These are phyloP conservation scores for Podospora didyma DNA, from an alignment of 495 filamentous ascomycete genomes.

Conservation along the genomic window DNA sequence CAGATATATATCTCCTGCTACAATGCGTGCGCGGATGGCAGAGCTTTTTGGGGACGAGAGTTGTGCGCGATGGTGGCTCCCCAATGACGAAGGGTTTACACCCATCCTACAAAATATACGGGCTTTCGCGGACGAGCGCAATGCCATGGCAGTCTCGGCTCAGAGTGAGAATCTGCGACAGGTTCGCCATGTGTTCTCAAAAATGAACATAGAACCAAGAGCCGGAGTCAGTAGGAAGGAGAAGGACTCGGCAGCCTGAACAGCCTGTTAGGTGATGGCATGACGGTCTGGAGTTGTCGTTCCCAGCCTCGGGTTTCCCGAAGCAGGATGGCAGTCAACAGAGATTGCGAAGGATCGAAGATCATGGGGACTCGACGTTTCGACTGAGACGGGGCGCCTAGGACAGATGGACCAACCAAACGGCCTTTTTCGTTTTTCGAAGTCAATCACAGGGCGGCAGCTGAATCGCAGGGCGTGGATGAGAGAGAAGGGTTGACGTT, in stretches of 20 bases:
- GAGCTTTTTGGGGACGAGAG: constrained; percentile 65
- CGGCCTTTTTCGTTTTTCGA: background rate
- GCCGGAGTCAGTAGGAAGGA: constrained; percentile 8
- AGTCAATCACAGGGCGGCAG: background rate
- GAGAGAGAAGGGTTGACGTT: constrained; percentile 18
- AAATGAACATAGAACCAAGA: constrained; percentile 30
- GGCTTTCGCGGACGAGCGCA: constrained; percentile 71
- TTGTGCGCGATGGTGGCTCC: constrained; percentile 80
- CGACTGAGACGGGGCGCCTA: background rate
- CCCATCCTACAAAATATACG: constrained; percentile 70
- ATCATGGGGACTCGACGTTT: constrained; percentile 5
- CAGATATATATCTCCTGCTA: constrained; percentile 78
- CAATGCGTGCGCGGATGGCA: constrained; percentile 69
- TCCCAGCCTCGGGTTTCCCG: background rate
- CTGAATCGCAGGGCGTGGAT: background rate
- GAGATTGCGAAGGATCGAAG: constrained; percentile 9
- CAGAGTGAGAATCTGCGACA: constrained; percentile 66
- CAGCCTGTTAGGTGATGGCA: background rate
- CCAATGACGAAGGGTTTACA: constrained; percentile 70
- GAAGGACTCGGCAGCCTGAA: constrained; percentile 10
- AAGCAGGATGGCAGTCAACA: background rate
- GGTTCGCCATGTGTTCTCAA: constrained; percentile 68
- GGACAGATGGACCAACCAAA: background rate
- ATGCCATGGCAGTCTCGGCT: constrained; percentile 55
- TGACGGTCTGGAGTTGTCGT: background rate